Evolutionary conservation across 2,329 filamentous ascomycete genomes (phyloP), one percentile per base, ranked within the genome.

Genomic region (Diaporthe ilicicola): DNA sequence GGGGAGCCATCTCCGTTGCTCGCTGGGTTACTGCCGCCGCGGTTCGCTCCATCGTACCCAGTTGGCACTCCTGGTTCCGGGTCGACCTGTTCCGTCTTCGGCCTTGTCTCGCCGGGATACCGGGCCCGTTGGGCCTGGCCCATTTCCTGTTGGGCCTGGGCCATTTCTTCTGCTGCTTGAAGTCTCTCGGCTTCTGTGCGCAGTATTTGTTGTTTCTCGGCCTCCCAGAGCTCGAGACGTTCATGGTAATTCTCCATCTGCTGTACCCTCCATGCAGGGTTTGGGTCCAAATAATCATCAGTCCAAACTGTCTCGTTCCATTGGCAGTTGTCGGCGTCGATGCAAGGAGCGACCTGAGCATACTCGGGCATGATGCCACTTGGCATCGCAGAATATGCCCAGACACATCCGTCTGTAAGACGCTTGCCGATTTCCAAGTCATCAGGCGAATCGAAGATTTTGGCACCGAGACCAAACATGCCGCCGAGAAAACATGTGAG

Each of bases 401-500:
- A 93, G 4, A 91, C 89, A 74, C 91, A 93, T 13, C 90, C 91
- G 69, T 92, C 89, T 0, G 90, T 86, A n/a, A 93, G 86, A 76
- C 87, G 88, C 77, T 86, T 86, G 27, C 86, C 91, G 34, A 89
- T 84, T 74, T 90, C 88, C n/a, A 93, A 81, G 75, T 93, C 90
- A 29, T 86, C 84, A 2, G 86, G 84, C 1, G 85, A 81, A 10
- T 84, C 83, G 73, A 92, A 91, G 50, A 92, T 86, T 77, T 89
- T 90, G 53, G 89, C 89, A 39, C 88, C 89, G 75, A 93, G 82
- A 10, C 86, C 91, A 71, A 91, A 89, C 91, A 93, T 93, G 75
- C 90, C 91, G 42, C 91, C 91, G 46, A 91, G 82, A 78, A 93
- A 93, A 77, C 91, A 93, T 5, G 89, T 90, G 65, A 92, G 82